These are phyloP conservation scores for Penicillium sp. DNA, from an alignment of 2,329 filamentous ascomycete species.

Conservation along the genomic window DNA sequence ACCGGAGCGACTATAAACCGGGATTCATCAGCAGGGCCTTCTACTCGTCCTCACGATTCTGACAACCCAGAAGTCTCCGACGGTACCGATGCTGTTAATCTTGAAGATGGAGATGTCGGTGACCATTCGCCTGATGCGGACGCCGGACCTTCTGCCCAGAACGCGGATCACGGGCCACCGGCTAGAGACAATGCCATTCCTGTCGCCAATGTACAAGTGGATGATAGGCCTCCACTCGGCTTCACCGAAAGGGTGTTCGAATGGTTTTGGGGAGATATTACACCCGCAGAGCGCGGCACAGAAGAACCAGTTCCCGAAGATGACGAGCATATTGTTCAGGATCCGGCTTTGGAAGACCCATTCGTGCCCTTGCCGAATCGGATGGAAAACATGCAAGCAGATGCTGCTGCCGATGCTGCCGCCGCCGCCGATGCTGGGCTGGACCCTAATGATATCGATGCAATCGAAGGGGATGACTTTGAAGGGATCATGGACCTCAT, in stretches of 20 bases:
- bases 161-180: not conserved
- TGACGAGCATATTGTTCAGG: slow-evolving; percentile 61
- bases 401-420: slow-evolving; percentile 10
- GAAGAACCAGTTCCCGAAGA: slow-evolving; percentile 50
- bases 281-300: slow-evolving; percentile 21
- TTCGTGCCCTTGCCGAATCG: slow-evolving; percentile 56
- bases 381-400: slow-evolving; percentile 9
- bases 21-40: slow-evolving; percentile 1
- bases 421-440: slow-evolving; percentile 57
- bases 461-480: slow-evolving; percentile 76
- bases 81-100: not conserved
- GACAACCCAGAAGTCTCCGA: not conserved
- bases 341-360: slow-evolving; percentile 60
- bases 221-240: slow-evolving; percentile 19
- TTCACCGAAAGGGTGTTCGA: slow-evolving; percentile 34
- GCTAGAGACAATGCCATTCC: slow-evolving; percentile 1
- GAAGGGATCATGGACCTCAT: slow-evolving; percentile 95
- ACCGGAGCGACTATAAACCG: slow-evolving; percentile 28
- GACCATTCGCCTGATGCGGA: not conserved
- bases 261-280: slow-evolving; percentile 50
- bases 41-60: not conserved
- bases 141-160: not conserved
- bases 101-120: not conserved
- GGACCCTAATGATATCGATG: slow-evolving; percentile 62
- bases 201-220: slow-evolving; percentile 7